Evolutionary conservation across 2,329 filamentous ascomycete species (phyloP).

Genomic region (Sclerotinia nivalis): DNA sequence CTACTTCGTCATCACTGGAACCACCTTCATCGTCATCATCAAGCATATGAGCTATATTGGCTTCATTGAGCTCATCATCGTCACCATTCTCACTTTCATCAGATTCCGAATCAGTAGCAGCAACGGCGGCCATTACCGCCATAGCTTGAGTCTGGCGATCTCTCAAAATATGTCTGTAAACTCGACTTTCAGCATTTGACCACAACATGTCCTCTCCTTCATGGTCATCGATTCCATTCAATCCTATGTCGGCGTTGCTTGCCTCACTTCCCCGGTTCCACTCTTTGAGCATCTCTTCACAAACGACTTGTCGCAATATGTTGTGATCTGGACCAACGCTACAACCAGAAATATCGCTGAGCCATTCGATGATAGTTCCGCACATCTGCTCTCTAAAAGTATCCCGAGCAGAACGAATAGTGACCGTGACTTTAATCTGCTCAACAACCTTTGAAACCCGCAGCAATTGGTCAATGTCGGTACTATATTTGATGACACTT

Average conservation of each 20-base stretch:
- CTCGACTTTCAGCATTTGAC: conserved; percentile 31
- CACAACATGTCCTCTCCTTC: conserved; percentile 48
- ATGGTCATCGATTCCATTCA: conserved; percentile 80
- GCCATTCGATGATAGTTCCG: conserved; percentile 95
- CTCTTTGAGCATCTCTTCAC: conserved; percentile 84
- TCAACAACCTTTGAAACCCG: conserved; percentile 83
- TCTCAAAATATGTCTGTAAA: conserved; percentile 30
- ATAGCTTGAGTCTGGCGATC: conserved; percentile 30
- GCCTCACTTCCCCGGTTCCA: conserved; percentile 87
- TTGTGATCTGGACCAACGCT: conserved; percentile 77
- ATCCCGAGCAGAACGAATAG: conserved; percentile 87
- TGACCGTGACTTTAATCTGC: conserved; percentile 93
- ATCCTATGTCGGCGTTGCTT: conserved; percentile 74
- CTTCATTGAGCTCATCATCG: conserved; percentile 55
- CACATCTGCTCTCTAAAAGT: conserved; percentile 99
- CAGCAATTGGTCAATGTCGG: conserved; percentile 71
- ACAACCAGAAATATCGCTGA: conserved; percentile 88
- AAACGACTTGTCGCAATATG: conserved; percentile 78
- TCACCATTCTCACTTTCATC: conserved; percentile 32
- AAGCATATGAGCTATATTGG: conserved; percentile 36
- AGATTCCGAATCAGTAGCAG: conserved; percentile 28
- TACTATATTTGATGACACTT: conserved; percentile 76
- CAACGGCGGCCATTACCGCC: conserved; percentile 30
- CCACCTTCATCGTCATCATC: conserved; percentile 40
- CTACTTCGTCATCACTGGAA: conserved; percentile 30